These are phyloP conservation scores for Dendrobium nobile DNA, from an alignment of 106 monocot genomes.

Conservation along the genomic window DNA sequence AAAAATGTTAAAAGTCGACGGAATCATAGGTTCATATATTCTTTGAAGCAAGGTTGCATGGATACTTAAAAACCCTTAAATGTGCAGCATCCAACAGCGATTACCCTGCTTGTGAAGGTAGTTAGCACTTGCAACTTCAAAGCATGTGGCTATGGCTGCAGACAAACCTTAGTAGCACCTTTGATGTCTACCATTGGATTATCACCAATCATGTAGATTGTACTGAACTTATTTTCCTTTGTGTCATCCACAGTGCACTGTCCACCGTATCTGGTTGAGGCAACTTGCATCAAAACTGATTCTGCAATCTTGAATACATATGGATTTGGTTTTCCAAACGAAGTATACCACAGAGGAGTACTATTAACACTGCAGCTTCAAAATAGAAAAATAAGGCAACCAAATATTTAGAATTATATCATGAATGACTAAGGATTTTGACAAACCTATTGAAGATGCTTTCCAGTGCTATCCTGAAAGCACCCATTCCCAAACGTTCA, in stretches of 20 bases:
- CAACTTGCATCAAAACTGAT: conserved; percentile 43
- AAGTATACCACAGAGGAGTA: conserved; percentile 53
- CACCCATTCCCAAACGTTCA: conserved; percentile 97
- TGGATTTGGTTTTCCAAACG: conserved; percentile 92
- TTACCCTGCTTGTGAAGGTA: not conserved
- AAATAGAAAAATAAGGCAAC: conserved; percentile 1
- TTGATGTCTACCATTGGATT: conserved; percentile 90
- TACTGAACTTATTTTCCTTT: conserved; percentile 28
- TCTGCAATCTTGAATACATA: conserved; percentile 88
- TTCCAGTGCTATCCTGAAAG: conserved; percentile 91
- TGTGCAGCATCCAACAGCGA: no score
- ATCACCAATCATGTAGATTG: conserved; percentile 94
- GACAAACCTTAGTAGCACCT: conserved; percentile 74
- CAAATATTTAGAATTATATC: conserved; percentile 9
- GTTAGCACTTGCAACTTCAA: not conserved
- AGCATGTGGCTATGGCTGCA: not conserved
- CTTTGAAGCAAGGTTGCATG: not conserved
- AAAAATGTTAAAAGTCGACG: not conserved
- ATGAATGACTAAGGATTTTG: not conserved
- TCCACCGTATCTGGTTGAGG: conserved; percentile 14
- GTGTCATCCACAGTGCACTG: not conserved
- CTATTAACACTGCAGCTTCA: conserved; percentile 45
- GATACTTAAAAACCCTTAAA: not conserved
- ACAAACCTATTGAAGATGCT: conserved; percentile 74
- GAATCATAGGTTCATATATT: not conserved